Evolutionary conservation across 768 basidiomycete species (phyloP).

Genomic region (Leccinum broughii): DNA sequence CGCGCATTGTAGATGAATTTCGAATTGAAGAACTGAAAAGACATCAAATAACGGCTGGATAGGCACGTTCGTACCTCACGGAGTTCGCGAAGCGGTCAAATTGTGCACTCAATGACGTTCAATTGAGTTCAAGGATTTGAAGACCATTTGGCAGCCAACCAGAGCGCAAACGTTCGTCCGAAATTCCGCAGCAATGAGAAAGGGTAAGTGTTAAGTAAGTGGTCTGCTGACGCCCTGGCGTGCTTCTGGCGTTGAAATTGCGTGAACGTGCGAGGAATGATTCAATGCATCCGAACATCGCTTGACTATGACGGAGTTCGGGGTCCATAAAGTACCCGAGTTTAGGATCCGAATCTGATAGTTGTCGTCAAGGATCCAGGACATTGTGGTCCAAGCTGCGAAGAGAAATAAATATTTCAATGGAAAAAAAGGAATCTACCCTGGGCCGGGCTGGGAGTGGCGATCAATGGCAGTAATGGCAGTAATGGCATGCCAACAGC

Average conservation of each 20-base stretch:
- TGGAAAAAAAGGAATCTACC: not conserved
- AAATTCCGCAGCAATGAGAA: not conserved
- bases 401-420: not conserved
- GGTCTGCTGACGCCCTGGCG: not conserved
- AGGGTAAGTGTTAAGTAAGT: not conserved
- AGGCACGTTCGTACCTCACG: not conserved
- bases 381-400: not conserved
- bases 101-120: not conserved
- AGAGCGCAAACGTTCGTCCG: not conserved
- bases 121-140: not conserved
- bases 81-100: not conserved
- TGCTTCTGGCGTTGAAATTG: not conserved
- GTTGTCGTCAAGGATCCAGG: not conserved
- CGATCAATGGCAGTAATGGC: not conserved
- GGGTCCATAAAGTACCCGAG: not conserved
- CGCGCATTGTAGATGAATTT: not conserved
- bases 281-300: not conserved
- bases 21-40: not conserved
- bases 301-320: not conserved
- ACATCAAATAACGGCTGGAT: not conserved
- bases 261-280: not conserved
- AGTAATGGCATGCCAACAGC: not conserved
- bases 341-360: not conserved
- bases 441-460: not conserved
- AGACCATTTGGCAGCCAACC: not conserved